Percentiles rank a stretch among this genome's conserved stretches.
These are phyloP conservation scores for Coemansia sp. DNA, from an alignment of 192 early-diverging fungal species.

Conservation along the genomic window DNA sequence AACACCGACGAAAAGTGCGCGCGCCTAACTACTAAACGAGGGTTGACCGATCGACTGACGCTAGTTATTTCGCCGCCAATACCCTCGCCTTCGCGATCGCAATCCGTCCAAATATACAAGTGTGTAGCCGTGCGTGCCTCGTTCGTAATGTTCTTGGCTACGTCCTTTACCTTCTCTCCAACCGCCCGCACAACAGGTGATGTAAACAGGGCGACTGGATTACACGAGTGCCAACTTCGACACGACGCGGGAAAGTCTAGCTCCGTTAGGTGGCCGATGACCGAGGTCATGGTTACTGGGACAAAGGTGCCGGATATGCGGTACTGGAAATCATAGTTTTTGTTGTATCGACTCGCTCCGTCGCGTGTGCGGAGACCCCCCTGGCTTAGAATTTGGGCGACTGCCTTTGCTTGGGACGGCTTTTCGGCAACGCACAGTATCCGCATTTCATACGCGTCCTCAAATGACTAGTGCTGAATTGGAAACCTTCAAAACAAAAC, in stretches of 20 bases:
- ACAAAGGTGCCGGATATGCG: slow-evolving; percentile 55
- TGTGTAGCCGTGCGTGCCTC: slow-evolving; percentile 62
- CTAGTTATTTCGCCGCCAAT: slow-evolving; percentile 83
- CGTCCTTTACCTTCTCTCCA: slow-evolving; percentile 22
- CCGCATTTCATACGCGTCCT: slow-evolving; percentile 53
- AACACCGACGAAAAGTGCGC: slow-evolving; percentile 91
- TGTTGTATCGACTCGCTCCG: slow-evolving; percentile 60
- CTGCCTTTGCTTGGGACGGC: slow-evolving; percentile 78
- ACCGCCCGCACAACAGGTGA: slow-evolving; percentile 61
- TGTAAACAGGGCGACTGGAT: slow-evolving; percentile 67
- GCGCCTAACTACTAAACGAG: slow-evolving; percentile 66
- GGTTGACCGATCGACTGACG: slow-evolving; percentile 65
- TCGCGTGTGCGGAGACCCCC: slow-evolving; percentile 31
- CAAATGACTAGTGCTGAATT: background rate
- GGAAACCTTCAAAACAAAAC: slow-evolving; percentile 1
- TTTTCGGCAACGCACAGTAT: slow-evolving; percentile 98
- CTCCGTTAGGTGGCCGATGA: slow-evolving; percentile 73
- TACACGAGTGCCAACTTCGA: slow-evolving; percentile 61
- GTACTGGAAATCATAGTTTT: slow-evolving; percentile 80
- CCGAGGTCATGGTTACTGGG: slow-evolving; percentile 77
- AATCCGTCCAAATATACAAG: slow-evolving; percentile 98
- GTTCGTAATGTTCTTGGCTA: slow-evolving; percentile 65
- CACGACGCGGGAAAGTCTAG: slow-evolving; percentile 65
- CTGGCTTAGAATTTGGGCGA: slow-evolving; percentile 74
- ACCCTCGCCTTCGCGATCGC: slow-evolving; percentile 93